These are phyloP conservation scores for Blastomyces silverae DNA, from an alignment of 2,329 filamentous ascomycete species.

Conservation along the genomic window DNA sequence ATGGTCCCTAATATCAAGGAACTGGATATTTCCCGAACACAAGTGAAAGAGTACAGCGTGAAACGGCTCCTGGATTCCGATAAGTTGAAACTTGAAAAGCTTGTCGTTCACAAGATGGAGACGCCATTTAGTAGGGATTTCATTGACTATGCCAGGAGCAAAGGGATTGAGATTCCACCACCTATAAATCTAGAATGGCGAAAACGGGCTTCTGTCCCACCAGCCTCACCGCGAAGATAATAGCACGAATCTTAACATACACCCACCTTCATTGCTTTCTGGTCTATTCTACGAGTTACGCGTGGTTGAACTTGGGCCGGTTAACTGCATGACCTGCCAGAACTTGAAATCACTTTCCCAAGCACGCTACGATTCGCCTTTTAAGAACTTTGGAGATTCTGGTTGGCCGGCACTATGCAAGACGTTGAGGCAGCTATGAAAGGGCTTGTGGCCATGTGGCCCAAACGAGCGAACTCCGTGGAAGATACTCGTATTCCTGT, in stretches of 20 bases:
- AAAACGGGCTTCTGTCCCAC: neutral
- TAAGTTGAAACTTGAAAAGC: conserved; percentile 20
- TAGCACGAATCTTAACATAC: neutral
- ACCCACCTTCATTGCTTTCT: neutral
- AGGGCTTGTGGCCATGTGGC: neutral
- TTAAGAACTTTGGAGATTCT: neutral
- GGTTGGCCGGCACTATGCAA: neutral
- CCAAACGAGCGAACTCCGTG: neutral
- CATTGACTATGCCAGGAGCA: conserved; percentile 19
- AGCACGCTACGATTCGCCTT: neutral
- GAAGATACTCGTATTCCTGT: neutral
- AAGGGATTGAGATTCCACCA: conserved; percentile 15
- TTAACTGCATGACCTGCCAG: no score
- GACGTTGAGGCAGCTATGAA: neutral
- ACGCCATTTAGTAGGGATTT: conserved; percentile 18
- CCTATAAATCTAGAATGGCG: conserved; percentile 4
- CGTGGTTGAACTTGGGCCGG: neutral
- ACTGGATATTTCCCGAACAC: conserved; percentile 32
- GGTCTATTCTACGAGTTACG: neutral
- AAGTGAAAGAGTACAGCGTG: conserved; percentile 32
- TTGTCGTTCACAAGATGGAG: conserved; percentile 5
- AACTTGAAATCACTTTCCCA: neutral
- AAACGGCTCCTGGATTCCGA: conserved; percentile 27
- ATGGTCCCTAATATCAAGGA: conserved; percentile 28
- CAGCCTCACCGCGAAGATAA: neutral